Evolutionary conservation across 2,329 filamentous ascomycete species (phyloP).

Genomic region (Tolypocladium paradoxum): DNA sequence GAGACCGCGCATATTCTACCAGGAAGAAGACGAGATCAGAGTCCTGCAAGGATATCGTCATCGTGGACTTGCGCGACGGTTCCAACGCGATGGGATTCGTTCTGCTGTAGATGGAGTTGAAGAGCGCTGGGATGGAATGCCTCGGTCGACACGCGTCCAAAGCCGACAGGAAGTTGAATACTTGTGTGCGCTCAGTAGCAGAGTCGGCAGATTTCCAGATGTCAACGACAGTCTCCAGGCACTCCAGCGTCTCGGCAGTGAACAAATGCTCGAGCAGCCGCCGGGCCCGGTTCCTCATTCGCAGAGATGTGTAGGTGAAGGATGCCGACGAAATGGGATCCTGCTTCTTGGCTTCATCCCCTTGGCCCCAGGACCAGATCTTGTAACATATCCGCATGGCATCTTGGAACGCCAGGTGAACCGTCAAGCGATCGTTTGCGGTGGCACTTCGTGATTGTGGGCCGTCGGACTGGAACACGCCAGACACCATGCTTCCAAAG

Average conservation of each 20-base stretch:
- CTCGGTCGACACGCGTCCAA: conserved; percentile 85
- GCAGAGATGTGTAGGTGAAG: conserved; percentile 80
- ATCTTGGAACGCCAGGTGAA: conserved; percentile 93
- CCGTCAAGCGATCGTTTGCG: conserved; percentile 88
- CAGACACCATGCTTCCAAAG: conserved; percentile 89
- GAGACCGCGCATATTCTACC: conserved; percentile 76
- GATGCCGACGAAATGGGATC: conserved; percentile 65
- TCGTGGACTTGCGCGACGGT: conserved; percentile 68
- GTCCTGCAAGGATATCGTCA: conserved; percentile 77
- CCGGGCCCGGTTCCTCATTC: conserved; percentile 81
- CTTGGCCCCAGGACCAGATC: conserved; percentile 90
- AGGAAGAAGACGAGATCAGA: conserved; percentile 79
- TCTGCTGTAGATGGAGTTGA: conserved; percentile 92
- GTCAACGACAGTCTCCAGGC: conserved; percentile 79
- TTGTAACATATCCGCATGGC: conserved; percentile 83
- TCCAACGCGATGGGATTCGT: conserved; percentile 78
- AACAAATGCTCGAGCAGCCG: conserved; percentile 89
- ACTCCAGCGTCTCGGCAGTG: conserved; percentile 83
- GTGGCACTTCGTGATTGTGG: conserved; percentile 69
- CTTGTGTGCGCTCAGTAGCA: conserved; percentile 43
- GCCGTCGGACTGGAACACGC: conserved; percentile 72
- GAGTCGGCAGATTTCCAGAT: conserved; percentile 57
- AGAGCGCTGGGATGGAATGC: conserved; percentile 84
- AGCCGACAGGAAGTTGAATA: conserved; percentile 81
- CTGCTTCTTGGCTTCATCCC: conserved; percentile 43